Evolutionary conservation across 495 filamentous ascomycete genomes (phyloP).

Genomic region (Lophiostoma macrostomum): DNA sequence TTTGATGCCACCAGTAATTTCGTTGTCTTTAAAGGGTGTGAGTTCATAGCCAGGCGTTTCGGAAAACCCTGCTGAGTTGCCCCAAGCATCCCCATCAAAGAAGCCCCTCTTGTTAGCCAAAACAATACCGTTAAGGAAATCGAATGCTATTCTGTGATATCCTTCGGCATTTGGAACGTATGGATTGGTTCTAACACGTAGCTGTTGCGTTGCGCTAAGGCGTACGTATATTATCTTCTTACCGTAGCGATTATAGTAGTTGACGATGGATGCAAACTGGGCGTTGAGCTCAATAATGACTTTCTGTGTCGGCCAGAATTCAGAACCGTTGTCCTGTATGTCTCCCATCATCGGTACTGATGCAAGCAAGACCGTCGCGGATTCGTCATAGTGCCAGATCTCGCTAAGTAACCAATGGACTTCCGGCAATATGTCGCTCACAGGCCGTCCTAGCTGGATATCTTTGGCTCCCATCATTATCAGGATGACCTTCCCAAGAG

Average conservation of each 20-base stretch:
- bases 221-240: background rate
- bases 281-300: slow-evolving; percentile 1
- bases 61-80: too few species aligned
- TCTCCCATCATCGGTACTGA: slow-evolving; percentile 5
- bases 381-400: background rate
- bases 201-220: background rate
- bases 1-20: too few species aligned
- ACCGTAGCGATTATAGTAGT: background rate
- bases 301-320: background rate
- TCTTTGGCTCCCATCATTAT: slow-evolving; percentile 7
- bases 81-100: slow-evolving; percentile 3
- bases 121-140: background rate
- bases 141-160: slow-evolving; percentile 2
- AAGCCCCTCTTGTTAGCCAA: background rate
- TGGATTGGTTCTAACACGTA: background rate
- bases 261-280: background rate
- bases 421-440: background rate
- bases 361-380: background rate
- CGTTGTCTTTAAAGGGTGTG: too few species aligned
- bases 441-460: background rate
- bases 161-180: background rate
- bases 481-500: slow-evolving; percentile 2
- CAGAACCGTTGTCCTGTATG: background rate
- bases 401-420: background rate
- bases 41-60: too few species aligned